Evolutionary conservation across 1,139 yeast genomes (phyloP).

Genomic region (Saccharomyces pastorianus): DNA sequence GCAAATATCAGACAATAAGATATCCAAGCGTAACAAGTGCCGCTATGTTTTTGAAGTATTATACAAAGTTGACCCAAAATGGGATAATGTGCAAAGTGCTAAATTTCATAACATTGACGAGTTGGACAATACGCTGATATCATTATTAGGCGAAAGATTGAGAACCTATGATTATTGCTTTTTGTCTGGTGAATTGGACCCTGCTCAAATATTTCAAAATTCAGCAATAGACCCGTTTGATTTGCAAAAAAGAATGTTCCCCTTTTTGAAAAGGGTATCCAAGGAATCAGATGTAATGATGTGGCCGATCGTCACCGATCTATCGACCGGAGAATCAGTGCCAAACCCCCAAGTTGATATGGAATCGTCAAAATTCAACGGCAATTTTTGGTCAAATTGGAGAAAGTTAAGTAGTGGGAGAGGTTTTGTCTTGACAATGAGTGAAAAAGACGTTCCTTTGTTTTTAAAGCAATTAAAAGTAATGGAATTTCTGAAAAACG

Average conservation of each 20-base stretch:
- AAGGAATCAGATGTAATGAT: constrained; percentile 5
- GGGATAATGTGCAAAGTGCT: constrained; percentile 15
- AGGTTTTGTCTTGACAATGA: constrained; percentile 46
- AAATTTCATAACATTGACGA: constrained; percentile 9
- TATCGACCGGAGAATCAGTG: constrained; percentile 7
- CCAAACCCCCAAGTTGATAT: constrained; percentile 6
- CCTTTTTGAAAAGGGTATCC: constrained; percentile 13
- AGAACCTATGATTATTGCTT: constrained; percentile 21
- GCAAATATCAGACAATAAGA: no score
- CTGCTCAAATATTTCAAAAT: neutral
- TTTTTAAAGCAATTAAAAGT: constrained; percentile 40
- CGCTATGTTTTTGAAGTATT: constrained; percentile 1
- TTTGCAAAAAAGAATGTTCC: constrained; percentile 16
- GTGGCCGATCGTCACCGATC: constrained; percentile 17
- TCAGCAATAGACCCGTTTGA: constrained; percentile 6
- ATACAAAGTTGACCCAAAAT: constrained; percentile 11
- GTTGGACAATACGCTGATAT: constrained; percentile 10
- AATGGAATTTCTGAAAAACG: constrained; percentile 40
- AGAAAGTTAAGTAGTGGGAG: constrained; percentile 33
- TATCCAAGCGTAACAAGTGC: no score
- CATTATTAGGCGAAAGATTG: constrained; percentile 16
- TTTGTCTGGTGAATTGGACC: constrained; percentile 4
- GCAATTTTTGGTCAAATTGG: constrained; percentile 31
- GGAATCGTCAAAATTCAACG: constrained; percentile 7
- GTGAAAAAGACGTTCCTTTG: constrained; percentile 39